Percentiles rank a stretch among this genome's conserved stretches.
phyloP scores from a whole-genome alignment of 768 basidiomycete species.

The Coprinopsis strossmayeri region DNA sequence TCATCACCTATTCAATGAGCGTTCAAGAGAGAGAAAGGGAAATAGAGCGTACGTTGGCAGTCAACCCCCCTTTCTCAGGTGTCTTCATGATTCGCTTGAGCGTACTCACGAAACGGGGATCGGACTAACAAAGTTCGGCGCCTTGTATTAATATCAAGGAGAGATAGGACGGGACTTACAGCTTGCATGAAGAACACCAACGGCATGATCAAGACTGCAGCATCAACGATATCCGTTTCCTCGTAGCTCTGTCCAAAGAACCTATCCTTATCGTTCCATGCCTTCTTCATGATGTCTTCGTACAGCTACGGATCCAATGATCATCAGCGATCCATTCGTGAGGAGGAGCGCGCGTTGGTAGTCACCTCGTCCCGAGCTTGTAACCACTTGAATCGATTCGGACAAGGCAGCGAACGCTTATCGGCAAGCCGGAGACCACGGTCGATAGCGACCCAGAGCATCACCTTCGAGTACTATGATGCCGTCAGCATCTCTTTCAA shows the following conservation, averaged over 20 bases:
- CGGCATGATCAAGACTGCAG: conserved; percentile 88
- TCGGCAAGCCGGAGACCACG: conserved; percentile 90
- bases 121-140: conserved; percentile 44
- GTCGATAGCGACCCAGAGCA: conserved; percentile 97
- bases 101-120: conserved; percentile 85
- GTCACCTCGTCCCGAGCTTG: conserved; percentile 10
- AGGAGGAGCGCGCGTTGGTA: not conserved
- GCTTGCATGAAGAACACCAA: conserved; percentile 87
- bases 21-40: not conserved
- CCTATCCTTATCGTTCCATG: conserved; percentile 67
- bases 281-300: conserved; percentile 88
- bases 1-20: not conserved
- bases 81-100: conserved; percentile 78
- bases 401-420: conserved; percentile 89
- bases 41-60: conserved; percentile 61
- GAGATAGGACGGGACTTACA: conserved; percentile 31
- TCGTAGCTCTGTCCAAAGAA: conserved; percentile 91
- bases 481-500: not conserved
- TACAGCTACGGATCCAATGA: conserved; percentile 41
- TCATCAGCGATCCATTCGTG: not conserved
- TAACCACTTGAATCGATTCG: conserved; percentile 14
- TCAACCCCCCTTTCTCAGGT: conserved; percentile 86
- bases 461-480: conserved; percentile 79
- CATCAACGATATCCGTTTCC: conserved; percentile 73
- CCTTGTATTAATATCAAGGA: not conserved